Percentiles rank a stretch among this genome's conserved stretches.
Evolutionary conservation across 2,329 filamentous ascomycete species (phyloP).

Genomic region (Sporothrix sp.): DNA sequence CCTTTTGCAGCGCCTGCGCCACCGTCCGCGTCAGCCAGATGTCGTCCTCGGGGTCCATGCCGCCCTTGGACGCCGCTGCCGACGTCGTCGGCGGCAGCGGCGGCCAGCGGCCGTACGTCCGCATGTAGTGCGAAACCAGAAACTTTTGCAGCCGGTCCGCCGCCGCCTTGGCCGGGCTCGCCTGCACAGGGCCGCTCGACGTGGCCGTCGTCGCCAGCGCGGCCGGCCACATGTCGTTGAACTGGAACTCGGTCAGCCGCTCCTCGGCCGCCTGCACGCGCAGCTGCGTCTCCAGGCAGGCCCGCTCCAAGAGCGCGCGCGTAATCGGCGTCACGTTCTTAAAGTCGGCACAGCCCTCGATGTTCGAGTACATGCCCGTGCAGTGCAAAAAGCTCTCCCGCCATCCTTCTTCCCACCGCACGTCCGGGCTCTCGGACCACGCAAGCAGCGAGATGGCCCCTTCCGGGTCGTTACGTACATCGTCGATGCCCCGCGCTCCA

Average conservation of each 20-base stretch:
- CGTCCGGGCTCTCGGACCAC: slow-evolving; percentile 53
- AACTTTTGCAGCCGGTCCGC: slow-evolving; percentile 54
- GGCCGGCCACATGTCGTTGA: slow-evolving; percentile 49
- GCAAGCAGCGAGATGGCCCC: slow-evolving; percentile 52
- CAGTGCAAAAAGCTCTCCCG: slow-evolving; percentile 58
- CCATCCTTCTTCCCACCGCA: slow-evolving; percentile 59
- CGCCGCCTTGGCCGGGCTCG: slow-evolving; percentile 38
- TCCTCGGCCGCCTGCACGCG: slow-evolving; percentile 54
- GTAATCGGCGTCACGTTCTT: slow-evolving; percentile 51
- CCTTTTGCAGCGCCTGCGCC: slow-evolving; percentile 47
- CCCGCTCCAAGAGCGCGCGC: slow-evolving; percentile 51
- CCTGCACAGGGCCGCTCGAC: slow-evolving; percentile 23
- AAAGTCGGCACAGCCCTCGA: slow-evolving; percentile 48
- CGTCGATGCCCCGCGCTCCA: slow-evolving; percentile 48
- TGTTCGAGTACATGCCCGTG: slow-evolving; percentile 49
- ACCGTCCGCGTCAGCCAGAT: slow-evolving; percentile 54
- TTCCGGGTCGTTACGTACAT: slow-evolving; percentile 51
- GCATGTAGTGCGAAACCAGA: slow-evolving; percentile 47
- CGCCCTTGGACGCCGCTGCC: slow-evolving; percentile 15
- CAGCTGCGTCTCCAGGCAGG: slow-evolving; percentile 51
- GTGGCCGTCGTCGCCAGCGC: slow-evolving; percentile 23
- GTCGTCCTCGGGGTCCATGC: slow-evolving; percentile 30
- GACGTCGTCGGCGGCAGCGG: slow-evolving; percentile 17
- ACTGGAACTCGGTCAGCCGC: slow-evolving; percentile 50
- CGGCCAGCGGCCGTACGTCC: slow-evolving; percentile 53